phyloP scores from a whole-genome alignment of 257 asterid species.

The Solanum medicagineum region DNA sequence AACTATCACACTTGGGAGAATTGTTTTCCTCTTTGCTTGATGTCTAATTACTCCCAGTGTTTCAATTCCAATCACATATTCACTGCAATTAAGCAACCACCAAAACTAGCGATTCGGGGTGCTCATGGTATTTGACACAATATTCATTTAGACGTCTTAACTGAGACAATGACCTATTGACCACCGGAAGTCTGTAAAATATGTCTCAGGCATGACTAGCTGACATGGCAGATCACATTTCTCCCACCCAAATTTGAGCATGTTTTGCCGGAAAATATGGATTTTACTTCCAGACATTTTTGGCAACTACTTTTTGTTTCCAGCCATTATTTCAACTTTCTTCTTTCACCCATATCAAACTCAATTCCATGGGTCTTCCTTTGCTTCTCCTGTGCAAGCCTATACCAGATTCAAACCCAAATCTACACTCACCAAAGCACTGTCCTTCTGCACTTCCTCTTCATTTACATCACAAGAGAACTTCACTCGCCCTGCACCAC shows the following conservation, averaged over 20 bases:
- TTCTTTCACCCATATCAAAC: not conserved
- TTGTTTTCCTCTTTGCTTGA: not conserved
- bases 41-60: too few relatives aligned
- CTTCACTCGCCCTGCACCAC: not conserved
- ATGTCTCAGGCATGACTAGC: not conserved
- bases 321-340: not conserved
- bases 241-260: not conserved
- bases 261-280: not conserved
- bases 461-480: not conserved
- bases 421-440: not conserved
- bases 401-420: not conserved
- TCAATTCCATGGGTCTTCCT: not conserved
- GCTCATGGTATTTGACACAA: not conserved
- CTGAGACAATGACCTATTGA: not conserved
- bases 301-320: not conserved
- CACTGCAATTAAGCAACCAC: not conserved
- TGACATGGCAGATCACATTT: not conserved
- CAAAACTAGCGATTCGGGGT: not conserved
- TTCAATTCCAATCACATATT: not conserved
- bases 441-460: not conserved
- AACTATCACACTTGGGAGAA: not conserved
- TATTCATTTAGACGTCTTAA: not conserved
- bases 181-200: not conserved
- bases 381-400: not conserved
- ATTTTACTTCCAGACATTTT: not conserved